Conservation (phyloP, 352 stramenopile species). For the Pelagophyceae sp. region DNA sequence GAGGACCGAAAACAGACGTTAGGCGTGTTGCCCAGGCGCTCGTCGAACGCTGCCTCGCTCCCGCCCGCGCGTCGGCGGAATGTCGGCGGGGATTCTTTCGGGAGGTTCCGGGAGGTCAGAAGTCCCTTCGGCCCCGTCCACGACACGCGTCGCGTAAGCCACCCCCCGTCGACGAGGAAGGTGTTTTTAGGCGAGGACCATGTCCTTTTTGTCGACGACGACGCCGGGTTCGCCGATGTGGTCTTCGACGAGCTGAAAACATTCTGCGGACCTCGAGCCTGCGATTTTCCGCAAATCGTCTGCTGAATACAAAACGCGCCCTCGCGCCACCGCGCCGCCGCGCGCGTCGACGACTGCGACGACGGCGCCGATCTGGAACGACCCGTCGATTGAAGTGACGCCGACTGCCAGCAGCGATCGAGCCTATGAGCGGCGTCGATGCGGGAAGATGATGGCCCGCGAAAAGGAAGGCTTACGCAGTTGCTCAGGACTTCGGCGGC, state of each 20-base stretch:
- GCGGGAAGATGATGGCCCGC: too few relatives aligned
- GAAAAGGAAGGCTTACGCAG: too few relatives aligned
- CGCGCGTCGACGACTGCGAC: neutral
- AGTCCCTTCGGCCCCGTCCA: too few relatives aligned
- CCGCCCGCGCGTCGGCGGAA: too few relatives aligned
- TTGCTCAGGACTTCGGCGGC: conserved; percentile 1
- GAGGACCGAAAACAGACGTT: too few relatives aligned
- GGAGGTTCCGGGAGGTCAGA: too few relatives aligned
- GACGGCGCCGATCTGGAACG: neutral
- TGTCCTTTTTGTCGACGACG: neutral
- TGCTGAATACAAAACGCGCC: neutral
- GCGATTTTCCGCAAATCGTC: neutral
- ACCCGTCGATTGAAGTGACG: neutral
- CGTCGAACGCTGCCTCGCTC: too few relatives aligned
- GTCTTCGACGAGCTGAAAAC: neutral
- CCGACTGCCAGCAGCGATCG: neutral
- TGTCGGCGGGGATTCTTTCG: too few relatives aligned
- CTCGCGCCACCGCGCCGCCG: neutral
- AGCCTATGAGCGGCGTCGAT: too few relatives aligned
- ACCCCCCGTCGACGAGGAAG: too few relatives aligned
- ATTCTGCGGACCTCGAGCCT: neutral
- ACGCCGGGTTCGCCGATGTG: neutral
- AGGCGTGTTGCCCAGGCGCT: too few relatives aligned
- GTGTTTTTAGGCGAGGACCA: conserved; percentile 1
- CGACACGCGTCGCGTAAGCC: too few relatives aligned